Evolutionary conservation across 202 grass and related monocot species (phyloP).

Genomic region (Schoenoplectus tabernaemontani): DNA sequence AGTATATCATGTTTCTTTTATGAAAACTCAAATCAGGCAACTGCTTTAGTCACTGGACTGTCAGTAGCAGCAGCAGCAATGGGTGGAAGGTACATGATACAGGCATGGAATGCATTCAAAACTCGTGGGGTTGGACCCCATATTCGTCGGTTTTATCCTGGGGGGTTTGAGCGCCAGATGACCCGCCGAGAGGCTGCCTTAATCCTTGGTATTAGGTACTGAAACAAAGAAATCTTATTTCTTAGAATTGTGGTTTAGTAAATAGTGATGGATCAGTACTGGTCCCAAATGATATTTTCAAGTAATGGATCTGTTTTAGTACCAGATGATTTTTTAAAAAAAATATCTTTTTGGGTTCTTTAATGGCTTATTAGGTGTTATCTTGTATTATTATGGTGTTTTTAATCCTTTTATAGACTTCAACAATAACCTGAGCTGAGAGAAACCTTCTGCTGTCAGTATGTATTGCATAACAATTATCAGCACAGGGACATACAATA

Average conservation of each 20-base stretch:
- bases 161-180: slow-evolving; percentile 85
- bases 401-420: background rate
- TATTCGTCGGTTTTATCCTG: slow-evolving; percentile 63
- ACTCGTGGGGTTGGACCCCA: slow-evolving; percentile 36
- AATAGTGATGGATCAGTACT: background rate
- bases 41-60: slow-evolving; percentile 53
- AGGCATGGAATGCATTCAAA: slow-evolving; percentile 61
- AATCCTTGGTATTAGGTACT: slow-evolving; percentile 82
- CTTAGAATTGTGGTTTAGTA: background rate
- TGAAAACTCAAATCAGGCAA: slow-evolving; percentile 36
- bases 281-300: background rate
- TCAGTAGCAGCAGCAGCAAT: slow-evolving; percentile 66
- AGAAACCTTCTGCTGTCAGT: background rate
- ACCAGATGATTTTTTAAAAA: too few species aligned
- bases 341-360: background rate
- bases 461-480: background rate
- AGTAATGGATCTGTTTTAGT: too few species aligned
- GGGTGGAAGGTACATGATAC: slow-evolving; percentile 55
- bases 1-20: background rate
- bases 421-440: background rate
- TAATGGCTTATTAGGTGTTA: background rate
- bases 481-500: background rate
- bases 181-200: slow-evolving; percentile 57
- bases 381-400: background rate
- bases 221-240: background rate